These are phyloP conservation scores for Mortierella sp. DNA, from an alignment of 371 early-diverging fungal genomes.

Conservation along the genomic window DNA sequence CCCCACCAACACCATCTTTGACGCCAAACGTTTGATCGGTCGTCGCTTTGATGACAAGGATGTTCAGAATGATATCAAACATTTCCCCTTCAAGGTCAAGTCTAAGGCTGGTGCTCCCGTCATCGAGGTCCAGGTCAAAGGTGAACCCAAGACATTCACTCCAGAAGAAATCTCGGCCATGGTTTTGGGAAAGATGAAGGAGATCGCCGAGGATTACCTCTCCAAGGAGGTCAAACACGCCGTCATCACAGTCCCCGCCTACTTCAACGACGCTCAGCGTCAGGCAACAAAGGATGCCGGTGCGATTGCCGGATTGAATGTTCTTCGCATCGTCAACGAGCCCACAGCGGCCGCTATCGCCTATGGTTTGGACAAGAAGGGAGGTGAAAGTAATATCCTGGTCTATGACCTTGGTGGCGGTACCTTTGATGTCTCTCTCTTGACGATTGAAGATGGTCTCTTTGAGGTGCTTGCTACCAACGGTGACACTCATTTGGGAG, in stretches of 20 bases:
- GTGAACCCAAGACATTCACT: constrained; percentile 88
- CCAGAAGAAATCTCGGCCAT: constrained; percentile 98
- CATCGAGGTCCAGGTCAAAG: constrained; percentile 88
- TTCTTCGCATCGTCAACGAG: constrained; percentile 98
- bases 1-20: constrained; percentile 92
- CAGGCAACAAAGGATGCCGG: constrained; percentile 99
- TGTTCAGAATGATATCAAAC: constrained; percentile 93
- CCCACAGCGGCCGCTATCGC: constrained; percentile 99
- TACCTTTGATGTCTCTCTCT: constrained; percentile 96
- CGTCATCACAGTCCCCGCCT: constrained; percentile 98
- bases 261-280: constrained; percentile 97
- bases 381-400: constrained; percentile 87
- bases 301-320: constrained; percentile 94
- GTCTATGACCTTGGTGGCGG: constrained; percentile 98
- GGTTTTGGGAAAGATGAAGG: constrained; percentile 97
- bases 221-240: constrained; percentile 89
- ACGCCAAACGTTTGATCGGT: constrained; percentile 98
- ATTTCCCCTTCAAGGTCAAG: constrained; percentile 90
- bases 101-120: constrained; percentile 83
- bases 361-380: constrained; percentile 94
- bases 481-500: constrained; percentile 99
- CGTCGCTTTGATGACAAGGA: constrained; percentile 89
- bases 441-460: constrained; percentile 93
- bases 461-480: constrained; percentile 96
- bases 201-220: constrained; percentile 95